Evolutionary conservation across 2,329 filamentous ascomycete genomes (phyloP).

Genomic region (Lecanicillium sp.): DNA sequence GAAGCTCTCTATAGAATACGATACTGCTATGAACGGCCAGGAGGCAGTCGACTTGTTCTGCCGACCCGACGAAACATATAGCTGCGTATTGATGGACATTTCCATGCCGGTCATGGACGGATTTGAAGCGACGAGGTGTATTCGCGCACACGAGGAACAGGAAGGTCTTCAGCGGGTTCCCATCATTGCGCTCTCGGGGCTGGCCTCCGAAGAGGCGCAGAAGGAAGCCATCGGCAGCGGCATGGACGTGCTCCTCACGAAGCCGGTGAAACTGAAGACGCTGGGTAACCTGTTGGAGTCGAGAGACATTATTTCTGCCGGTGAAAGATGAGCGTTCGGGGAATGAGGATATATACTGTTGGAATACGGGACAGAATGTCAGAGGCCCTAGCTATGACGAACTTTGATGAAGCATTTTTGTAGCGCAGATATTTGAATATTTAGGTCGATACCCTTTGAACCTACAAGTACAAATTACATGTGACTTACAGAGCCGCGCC

Average conservation of each 20-base stretch:
- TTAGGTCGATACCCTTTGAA: too few relatives aligned
- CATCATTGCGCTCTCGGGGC: slow-evolving; percentile 40
- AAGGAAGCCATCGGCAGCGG: slow-evolving; percentile 41
- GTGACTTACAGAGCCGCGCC: too few relatives aligned
- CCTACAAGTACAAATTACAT: too few relatives aligned
- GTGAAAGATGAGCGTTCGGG: too few relatives aligned
- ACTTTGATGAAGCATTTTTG: too few relatives aligned
- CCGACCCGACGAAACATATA: slow-evolving; percentile 7
- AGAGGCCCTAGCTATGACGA: too few relatives aligned
- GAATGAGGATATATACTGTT: too few relatives aligned
- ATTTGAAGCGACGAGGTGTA: slow-evolving; percentile 36
- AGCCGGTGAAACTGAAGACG: slow-evolving; percentile 33
- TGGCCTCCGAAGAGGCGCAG: slow-evolving; percentile 35
- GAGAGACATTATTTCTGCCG: too few relatives aligned
- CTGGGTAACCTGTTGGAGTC: slow-evolving; percentile 11
- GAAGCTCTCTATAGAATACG: slow-evolving; percentile 12
- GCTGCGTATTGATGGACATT: slow-evolving; percentile 30
- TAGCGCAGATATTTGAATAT: too few relatives aligned
- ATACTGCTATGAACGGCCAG: slow-evolving; percentile 14
- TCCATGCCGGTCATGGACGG: slow-evolving; percentile 41
- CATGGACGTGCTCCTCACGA: slow-evolving; percentile 41
- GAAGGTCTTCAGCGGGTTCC: slow-evolving; percentile 26
- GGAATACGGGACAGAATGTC: too few relatives aligned
- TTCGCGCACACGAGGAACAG: slow-evolving; percentile 36
- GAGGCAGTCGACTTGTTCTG: slow-evolving; percentile 14